These are phyloP conservation scores for Ganoderma meredithae DNA, from an alignment of 1,284 basidiomycete species.

Conservation along the genomic window DNA sequence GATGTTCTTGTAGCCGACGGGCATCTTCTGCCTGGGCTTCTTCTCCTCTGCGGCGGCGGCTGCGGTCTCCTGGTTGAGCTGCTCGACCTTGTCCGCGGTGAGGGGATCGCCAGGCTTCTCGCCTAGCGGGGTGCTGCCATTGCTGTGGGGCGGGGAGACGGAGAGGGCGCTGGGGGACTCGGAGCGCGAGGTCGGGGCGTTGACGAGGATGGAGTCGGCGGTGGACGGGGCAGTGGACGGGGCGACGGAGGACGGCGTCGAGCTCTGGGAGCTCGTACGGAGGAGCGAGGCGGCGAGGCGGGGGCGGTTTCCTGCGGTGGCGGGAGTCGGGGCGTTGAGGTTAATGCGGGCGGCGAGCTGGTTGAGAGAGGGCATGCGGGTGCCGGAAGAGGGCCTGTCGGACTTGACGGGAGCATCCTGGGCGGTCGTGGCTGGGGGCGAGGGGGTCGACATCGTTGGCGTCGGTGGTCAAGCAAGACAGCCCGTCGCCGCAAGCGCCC, in stretches of 20 bases:
- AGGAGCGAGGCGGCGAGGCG: slow-evolving; percentile 77
- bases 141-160: slow-evolving; percentile 54
- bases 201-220: slow-evolving; percentile 69
- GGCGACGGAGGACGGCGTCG: slow-evolving; percentile 34
- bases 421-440: slow-evolving; percentile 34
- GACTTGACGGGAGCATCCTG: slow-evolving; percentile 46
- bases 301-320: slow-evolving; percentile 57
- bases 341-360: slow-evolving; percentile 81
- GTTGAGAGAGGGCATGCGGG: slow-evolving; percentile 75
- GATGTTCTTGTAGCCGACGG: slow-evolving; percentile 85
- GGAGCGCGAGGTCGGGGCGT: slow-evolving; percentile 68
- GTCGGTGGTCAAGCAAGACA: slow-evolving; percentile 23
- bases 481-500: background rate
- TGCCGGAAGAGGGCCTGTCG: slow-evolving; percentile 43
- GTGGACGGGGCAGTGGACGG: slow-evolving; percentile 54
- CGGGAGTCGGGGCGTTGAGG: slow-evolving; percentile 48
- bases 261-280: slow-evolving; percentile 66
- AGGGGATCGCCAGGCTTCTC: slow-evolving; percentile 55
- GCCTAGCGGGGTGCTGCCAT: slow-evolving; percentile 43
- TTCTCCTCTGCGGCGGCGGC: slow-evolving; percentile 19
- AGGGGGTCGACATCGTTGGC: slow-evolving; percentile 41
- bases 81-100: slow-evolving; percentile 49
- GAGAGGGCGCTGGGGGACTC: slow-evolving; percentile 55
- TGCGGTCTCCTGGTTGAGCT: slow-evolving; percentile 35
- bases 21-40: slow-evolving; percentile 55